Evolutionary conservation across 2,329 filamentous ascomycete species (phyloP).

Genomic region (Alternaria ethzedia): DNA sequence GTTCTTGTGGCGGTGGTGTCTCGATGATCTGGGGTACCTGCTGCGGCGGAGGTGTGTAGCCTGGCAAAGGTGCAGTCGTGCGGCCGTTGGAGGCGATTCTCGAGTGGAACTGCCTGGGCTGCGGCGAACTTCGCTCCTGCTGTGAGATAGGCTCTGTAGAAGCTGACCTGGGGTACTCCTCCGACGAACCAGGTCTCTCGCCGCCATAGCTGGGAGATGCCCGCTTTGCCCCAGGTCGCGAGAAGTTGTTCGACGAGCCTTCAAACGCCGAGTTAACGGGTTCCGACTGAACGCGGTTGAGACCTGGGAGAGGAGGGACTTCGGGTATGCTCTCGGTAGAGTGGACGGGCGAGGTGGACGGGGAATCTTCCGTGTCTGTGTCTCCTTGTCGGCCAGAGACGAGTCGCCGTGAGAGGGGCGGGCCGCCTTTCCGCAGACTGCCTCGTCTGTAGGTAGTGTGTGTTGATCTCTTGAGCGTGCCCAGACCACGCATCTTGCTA

Average conservation of each 20-base stretch:
- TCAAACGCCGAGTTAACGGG: constrained; percentile 56
- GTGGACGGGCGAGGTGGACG: constrained; percentile 58
- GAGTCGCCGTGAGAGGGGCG: constrained; percentile 75
- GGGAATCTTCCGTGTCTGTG: constrained; percentile 62
- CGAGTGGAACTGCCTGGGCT: constrained; percentile 62
- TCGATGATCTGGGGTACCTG: constrained; percentile 68
- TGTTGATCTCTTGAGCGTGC: constrained; percentile 86
- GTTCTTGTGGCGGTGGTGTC: constrained; percentile 58
- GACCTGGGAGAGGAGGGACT: constrained; percentile 44
- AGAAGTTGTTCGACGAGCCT: constrained; percentile 60
- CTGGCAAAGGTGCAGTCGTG: constrained; percentile 60
- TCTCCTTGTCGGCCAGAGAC: constrained; percentile 65
- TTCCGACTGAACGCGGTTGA: constrained; percentile 74
- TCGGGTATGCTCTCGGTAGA: constrained; percentile 43
- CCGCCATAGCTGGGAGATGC: constrained; percentile 30
- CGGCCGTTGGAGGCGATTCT: constrained; percentile 63
- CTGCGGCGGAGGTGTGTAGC: constrained; percentile 46
- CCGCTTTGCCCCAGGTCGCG: constrained; percentile 57
- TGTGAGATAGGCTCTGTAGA: constrained; percentile 31
- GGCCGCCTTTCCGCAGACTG: constrained; percentile 79
- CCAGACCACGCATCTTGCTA: constrained; percentile 72
- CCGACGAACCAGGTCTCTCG: constrained; percentile 30
- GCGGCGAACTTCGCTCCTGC: constrained; percentile 42
- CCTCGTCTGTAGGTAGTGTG: constrained; percentile 90
- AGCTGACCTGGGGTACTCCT: constrained; percentile 28